Evolutionary conservation across 2,329 filamentous ascomycete species (phyloP).

Genomic region (Decorospora gaudefroyi): DNA sequence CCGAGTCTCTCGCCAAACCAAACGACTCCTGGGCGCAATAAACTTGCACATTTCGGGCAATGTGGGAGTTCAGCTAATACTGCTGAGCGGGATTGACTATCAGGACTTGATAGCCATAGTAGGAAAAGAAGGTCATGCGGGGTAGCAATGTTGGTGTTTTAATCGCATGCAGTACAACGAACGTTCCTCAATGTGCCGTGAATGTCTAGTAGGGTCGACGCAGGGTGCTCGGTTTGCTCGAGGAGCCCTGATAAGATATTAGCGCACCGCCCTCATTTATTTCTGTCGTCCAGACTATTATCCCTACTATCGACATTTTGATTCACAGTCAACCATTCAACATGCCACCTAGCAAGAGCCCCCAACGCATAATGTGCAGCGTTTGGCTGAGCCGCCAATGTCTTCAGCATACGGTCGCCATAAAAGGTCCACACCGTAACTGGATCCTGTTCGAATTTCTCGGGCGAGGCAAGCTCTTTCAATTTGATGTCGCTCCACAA

Average conservation of each 20-base stretch:
- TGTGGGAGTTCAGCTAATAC: slow-evolving; percentile 14
- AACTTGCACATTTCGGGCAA: slow-evolving; percentile 13
- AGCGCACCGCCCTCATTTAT: too few relatives aligned
- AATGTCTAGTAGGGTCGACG: slow-evolving; percentile 8
- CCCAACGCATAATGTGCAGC: slow-evolving; percentile 16
- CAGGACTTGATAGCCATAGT: slow-evolving; percentile 2
- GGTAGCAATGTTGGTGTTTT: slow-evolving; percentile 7
- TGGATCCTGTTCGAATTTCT: slow-evolving; percentile 11
- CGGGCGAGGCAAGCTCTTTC: slow-evolving; percentile 13
- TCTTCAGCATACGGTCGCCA: slow-evolving; percentile 10
- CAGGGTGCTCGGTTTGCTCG: slow-evolving; percentile 17
- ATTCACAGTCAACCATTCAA: slow-evolving; percentile 15
- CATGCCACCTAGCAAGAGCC: slow-evolving; percentile 9
- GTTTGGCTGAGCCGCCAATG: slow-evolving; percentile 14
- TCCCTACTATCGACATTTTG: slow-evolving; percentile 21
- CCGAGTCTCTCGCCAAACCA: slow-evolving; percentile 20
- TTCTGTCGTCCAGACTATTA: neutral
- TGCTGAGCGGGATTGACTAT: neutral
- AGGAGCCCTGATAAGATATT: slow-evolving; percentile 21
- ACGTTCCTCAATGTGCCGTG: slow-evolving; percentile 11
- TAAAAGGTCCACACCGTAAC: slow-evolving; percentile 18
- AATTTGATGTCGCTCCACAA: slow-evolving; percentile 10
- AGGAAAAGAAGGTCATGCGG: slow-evolving; percentile 14
- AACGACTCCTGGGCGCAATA: slow-evolving; percentile 21
- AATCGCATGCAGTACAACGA: slow-evolving; percentile 18